These are phyloP conservation scores for Rhizopogon vesiculosus DNA, from an alignment of 768 basidiomycete genomes.

Conservation along the genomic window DNA sequence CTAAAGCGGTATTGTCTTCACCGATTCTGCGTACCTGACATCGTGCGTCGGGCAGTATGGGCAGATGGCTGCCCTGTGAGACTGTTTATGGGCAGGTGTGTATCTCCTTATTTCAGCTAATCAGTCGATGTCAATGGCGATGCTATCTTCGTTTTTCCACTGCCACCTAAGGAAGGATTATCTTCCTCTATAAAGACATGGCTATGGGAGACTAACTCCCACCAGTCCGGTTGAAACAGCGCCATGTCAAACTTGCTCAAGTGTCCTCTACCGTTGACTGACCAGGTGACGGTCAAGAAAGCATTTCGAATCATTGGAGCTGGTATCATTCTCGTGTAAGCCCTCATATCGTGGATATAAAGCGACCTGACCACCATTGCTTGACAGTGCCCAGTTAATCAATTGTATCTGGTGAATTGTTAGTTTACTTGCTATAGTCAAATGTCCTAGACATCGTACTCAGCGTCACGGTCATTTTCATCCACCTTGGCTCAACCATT, in stretches of 20 bases:
- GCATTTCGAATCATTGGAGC: not conserved
- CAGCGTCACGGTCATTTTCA: not conserved
- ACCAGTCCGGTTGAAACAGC: not conserved
- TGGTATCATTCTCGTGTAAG: not conserved
- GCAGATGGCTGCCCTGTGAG: too few species aligned
- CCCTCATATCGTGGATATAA: not conserved
- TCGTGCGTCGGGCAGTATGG: too few species aligned
- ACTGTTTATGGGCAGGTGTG: too few species aligned
- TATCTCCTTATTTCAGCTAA: too few species aligned
- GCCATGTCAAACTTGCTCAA: not conserved
- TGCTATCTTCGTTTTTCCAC: too few species aligned
- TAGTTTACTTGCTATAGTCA: not conserved
- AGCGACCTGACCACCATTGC: not conserved
- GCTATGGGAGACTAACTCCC: too few species aligned
- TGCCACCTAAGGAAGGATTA: too few species aligned
- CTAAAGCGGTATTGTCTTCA: too few species aligned
- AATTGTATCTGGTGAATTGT: not conserved
- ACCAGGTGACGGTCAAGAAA: not conserved
- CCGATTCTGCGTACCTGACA: too few species aligned
- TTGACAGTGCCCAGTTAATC: not conserved
- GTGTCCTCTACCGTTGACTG: not conserved
- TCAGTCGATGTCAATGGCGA: too few species aligned
- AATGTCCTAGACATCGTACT: not conserved
- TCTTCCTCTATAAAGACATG: too few species aligned
- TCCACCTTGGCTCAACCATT: not conserved